Base-by-base conservation (phyloP, 2,329 filamentous ascomycete genomes). In the Rasamsonia emersonii region DNA sequence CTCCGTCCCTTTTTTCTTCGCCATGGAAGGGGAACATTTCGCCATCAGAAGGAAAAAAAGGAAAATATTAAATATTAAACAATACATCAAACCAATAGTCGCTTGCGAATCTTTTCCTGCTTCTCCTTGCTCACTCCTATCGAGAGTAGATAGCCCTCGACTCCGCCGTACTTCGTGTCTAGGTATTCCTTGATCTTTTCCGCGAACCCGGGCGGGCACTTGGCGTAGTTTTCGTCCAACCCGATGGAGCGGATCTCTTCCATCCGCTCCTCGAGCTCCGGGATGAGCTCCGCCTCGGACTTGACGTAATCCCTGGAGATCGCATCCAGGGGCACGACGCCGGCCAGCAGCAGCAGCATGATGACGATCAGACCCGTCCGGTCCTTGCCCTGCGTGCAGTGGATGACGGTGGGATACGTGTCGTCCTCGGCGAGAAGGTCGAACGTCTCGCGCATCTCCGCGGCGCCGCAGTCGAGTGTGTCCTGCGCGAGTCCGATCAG, bases 331-430 rank as follows among this genome's bases (percentile, higher is more conserved):
- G 76, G 72, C 1, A 82, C 53, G 10, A 48, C 57, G 5, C 58
- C 60, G 3, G 82, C 64, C 8, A 82, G 61, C 47, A 89, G 66
- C 13, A 93, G 61, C 1, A 81, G 57, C 3, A 93, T 62, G 24
- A 81, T 64, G 4, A 85, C 65, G 8, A 83, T 65, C 9, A 93
- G 62, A 0, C 86, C 86, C 2, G 77, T 86, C 2, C 86, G 73
- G 50, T 93, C 86, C 53, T 93, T 94, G 36, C 86, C 86, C 49
- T 93, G 85, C 1, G 86, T 91, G 56, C 86, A 94, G 56, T 93
- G 85, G 2, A 91, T 62, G 5, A 93, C 52, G 1, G 78, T 57
- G 0, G 86, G 85, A 41, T 77, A 75, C 10, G 66, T 67, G 0
- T 54, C 44, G 2, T 63, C 52, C 1, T 67, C 53, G 7, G 67